Evolutionary conservation across 306 rosid genomes (phyloP), one percentile per base, ranked within the genome.

Genomic region (Cicer cuneatum): DNA sequence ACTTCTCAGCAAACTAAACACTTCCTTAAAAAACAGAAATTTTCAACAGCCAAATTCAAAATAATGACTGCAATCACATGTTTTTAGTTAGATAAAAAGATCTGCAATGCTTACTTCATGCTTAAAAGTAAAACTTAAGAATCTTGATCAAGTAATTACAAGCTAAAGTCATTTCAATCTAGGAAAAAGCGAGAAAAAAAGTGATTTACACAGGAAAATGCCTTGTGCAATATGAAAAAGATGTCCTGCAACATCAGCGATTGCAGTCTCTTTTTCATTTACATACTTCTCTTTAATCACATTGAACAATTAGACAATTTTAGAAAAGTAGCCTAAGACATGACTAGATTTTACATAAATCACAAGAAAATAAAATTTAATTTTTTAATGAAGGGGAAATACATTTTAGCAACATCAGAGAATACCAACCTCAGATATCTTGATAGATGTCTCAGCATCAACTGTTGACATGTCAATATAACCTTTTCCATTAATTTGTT

Each of bases 381-480:
- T 29, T 18, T 59, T 46, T 43, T 19, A 24, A 73, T 52, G 67
- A 58, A 40, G n/a, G 24, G 8, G 21, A 69, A 45, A 58, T 21
- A 46, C 47, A 74, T 18, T 39, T 35, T 24, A 62, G 15, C 62
- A 48, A 18, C 48, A 52, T 60, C 18, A 48, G 39, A 68, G 42
- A 39, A 73, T 65, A 73, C 86, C 56, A 87, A 91, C 97, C 97
- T 91, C 91, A 76, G 71, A 85, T 71, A 91, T 91, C 82, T 86
- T 85, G 37, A 58, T 66, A 82, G 97, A 86, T 52, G 95, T 86
- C 70, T 76, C 89, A 37, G 90, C 89, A 83, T 89, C 92, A 41
- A 91, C 92, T 0, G 97, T 91, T 43, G 97, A 91, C 94, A 89
- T 89, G 84, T 91, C 97, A 49, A 89, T 78, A 67, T 91, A 91